These are phyloP conservation scores for Clavaria fumosa DNA, from an alignment of 768 basidiomycete genomes.

Conservation along the genomic window DNA sequence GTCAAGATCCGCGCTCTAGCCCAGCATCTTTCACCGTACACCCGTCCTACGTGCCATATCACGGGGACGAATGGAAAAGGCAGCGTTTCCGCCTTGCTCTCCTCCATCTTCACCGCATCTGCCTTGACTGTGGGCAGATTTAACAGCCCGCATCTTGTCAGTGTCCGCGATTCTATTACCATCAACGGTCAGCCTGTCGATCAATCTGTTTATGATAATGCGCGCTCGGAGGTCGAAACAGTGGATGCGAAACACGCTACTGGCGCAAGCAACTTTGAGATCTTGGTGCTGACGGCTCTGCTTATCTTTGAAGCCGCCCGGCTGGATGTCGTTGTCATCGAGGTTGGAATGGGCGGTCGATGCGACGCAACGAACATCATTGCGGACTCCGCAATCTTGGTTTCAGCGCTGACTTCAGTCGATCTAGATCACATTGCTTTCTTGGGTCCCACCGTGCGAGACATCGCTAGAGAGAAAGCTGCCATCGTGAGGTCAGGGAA, in stretches of 20 bases:
- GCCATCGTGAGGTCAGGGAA: conserved; percentile 52
- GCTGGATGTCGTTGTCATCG: conserved; percentile 77
- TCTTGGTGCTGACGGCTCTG: conserved; percentile 72
- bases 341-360: conserved; percentile 91
- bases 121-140: conserved; percentile 59
- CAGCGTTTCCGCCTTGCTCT: conserved; percentile 70
- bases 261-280: conserved; percentile 62
- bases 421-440: conserved; percentile 91
- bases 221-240: conserved; percentile 31
- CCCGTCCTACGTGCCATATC: conserved; percentile 75
- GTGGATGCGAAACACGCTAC: conserved; percentile 29
- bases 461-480: conserved; percentile 73
- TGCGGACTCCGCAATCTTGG: conserved; percentile 47
- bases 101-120: conserved; percentile 52
- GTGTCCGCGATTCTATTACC: conserved; percentile 59
- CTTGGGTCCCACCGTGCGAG: conserved; percentile 58
- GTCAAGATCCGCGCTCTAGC: conserved; percentile 42
- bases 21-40: conserved; percentile 39
- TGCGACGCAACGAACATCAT: conserved; percentile 90
- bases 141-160: conserved; percentile 85
- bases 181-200: conserved; percentile 45
- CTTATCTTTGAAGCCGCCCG: conserved; percentile 48
- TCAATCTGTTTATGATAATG: conserved; percentile 28
- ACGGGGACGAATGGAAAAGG: conserved; percentile 98
- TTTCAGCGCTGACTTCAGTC: conserved; percentile 73